A percentile compares a stretch with the other conserved stretches of the same genome.
phyloP scores from a whole-genome alignment of 257 asterid genomes.

The Primulina huaijiensis region DNA sequence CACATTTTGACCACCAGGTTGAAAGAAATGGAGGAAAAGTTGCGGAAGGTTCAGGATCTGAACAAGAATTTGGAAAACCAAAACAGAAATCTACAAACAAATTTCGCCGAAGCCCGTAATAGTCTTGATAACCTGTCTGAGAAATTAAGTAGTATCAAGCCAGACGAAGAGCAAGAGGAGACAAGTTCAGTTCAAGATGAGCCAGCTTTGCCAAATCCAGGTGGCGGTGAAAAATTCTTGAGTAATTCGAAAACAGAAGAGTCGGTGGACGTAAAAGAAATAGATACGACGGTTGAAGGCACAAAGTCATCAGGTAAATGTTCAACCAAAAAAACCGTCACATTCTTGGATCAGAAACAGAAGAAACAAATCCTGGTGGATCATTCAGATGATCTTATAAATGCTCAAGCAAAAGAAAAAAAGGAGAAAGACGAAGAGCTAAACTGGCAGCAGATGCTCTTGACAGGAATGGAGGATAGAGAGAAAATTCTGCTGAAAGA shows the following conservation, averaged over 20 bases:
- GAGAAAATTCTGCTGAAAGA: constrained; percentile 51
- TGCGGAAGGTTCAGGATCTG: constrained; percentile 42
- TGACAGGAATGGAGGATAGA: constrained; percentile 53
- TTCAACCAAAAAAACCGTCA: constrained; percentile 2
- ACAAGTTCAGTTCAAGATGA: not conserved
- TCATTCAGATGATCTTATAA: not conserved
- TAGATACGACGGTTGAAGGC: constrained; percentile 10
- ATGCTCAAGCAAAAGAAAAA: constrained; percentile 2
- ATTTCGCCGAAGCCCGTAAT: constrained; percentile 37
- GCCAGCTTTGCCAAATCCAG: constrained; percentile 6
- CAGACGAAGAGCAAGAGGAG: constrained; percentile 48
- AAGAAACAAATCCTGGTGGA: constrained; percentile 11
- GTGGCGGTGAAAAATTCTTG: constrained; percentile 2
- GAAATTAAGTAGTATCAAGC: constrained; percentile 35
- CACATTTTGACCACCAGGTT: constrained; percentile 25
- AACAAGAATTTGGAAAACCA: constrained; percentile 45
- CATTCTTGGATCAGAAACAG: constrained; percentile 19
- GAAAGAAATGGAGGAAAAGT: constrained; percentile 40
- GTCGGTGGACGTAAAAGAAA: constrained; percentile 30
- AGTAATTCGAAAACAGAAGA: constrained; percentile 18
- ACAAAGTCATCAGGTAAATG: constrained; percentile 18
- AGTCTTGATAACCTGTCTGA: constrained; percentile 37
- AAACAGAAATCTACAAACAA: constrained; percentile 31
- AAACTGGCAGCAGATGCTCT: constrained; percentile 52
- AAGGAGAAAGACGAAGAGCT: constrained; percentile 32